Evolutionary conservation across 2,329 filamentous ascomycete genomes (phyloP).

Genomic region (Trichoderma atroviride): DNA sequence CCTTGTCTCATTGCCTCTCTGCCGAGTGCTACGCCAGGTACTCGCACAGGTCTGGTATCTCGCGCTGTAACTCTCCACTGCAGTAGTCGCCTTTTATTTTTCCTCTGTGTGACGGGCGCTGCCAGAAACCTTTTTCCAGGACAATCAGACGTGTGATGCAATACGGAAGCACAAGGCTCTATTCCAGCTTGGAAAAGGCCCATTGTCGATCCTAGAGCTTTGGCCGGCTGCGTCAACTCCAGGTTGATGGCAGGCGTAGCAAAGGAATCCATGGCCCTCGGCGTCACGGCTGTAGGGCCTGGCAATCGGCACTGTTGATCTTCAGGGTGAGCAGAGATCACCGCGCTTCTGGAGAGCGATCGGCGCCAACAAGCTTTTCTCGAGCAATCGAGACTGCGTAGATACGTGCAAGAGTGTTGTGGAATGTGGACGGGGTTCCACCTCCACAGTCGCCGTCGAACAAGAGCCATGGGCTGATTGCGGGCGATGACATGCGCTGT

Average conservation of each 20-base stretch:
- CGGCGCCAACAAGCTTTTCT: constrained; percentile 27
- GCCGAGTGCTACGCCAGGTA: not conserved
- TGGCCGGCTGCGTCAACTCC: not conserved
- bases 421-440: constrained; percentile 12
- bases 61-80: constrained; percentile 8
- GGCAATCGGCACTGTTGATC: constrained; percentile 17
- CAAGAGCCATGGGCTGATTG: constrained; percentile 13
- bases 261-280: not conserved
- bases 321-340: constrained; percentile 23
- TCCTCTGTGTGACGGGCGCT: constrained; percentile 8
- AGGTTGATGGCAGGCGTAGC: not conserved
- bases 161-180: constrained; percentile 4
- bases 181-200: not conserved
- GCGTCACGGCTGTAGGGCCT: not conserved
- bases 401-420: constrained; percentile 5
- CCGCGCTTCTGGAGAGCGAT: constrained; percentile 14
- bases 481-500: constrained; percentile 13
- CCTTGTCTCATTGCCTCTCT: constrained; percentile 4
- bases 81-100: constrained; percentile 6
- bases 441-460: constrained; percentile 13
- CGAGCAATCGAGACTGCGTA: not conserved
- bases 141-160: not conserved
- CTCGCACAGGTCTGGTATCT: constrained; percentile 1
- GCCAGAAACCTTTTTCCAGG: constrained; percentile 1
- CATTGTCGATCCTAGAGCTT: too few species aligned